A percentile compares a stretch with the other conserved stretches of the same genome.
phyloP scores from a whole-genome alignment of 169 alveolate species.

The Babesia bigemina region DNA sequence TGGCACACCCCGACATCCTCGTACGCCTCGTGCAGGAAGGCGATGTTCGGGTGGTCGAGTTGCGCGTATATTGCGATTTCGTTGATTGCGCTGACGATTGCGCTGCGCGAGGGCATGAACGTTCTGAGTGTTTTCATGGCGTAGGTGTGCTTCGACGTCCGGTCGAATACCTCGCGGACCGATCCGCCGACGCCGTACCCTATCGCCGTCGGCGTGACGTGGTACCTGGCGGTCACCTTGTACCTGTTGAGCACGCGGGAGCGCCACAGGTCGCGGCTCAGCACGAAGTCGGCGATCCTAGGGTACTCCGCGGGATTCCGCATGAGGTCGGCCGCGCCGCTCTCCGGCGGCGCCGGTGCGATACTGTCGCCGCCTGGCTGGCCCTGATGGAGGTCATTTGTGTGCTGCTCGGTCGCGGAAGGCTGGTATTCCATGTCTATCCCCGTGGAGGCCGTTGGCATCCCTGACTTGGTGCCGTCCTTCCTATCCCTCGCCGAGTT shows the following conservation, averaged over 20 bases:
- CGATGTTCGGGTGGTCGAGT: slow-evolving; percentile 69
- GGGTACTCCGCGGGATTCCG: slow-evolving; percentile 28
- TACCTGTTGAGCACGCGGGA: slow-evolving; percentile 17
- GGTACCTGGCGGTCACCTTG: slow-evolving; percentile 22
- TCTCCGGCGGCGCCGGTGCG: background rate
- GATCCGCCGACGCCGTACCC: slow-evolving; percentile 73
- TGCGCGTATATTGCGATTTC: slow-evolving; percentile 56
- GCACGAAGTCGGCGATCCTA: slow-evolving; percentile 38
- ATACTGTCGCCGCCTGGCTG: background rate
- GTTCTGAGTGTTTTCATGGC: slow-evolving; percentile 60
- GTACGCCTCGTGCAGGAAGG: slow-evolving; percentile 59
- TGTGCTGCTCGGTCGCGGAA: background rate
- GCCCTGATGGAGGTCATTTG: background rate
- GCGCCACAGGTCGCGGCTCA: slow-evolving; percentile 55
- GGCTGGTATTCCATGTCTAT: background rate
- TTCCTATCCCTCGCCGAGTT: background rate
- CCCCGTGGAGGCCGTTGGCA: background rate
- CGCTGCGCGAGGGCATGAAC: slow-evolving; percentile 17
- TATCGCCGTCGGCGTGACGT: slow-evolving; percentile 39
- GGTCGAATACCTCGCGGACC: slow-evolving; percentile 52
- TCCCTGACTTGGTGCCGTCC: background rate
- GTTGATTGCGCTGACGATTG: slow-evolving; percentile 50
- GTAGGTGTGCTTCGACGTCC: slow-evolving; percentile 43
- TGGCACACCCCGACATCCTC: slow-evolving; percentile 68
- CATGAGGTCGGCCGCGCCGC: background rate